These are phyloP conservation scores for Dactylellina parvicollis DNA, from an alignment of 2,329 filamentous ascomycete genomes.

Conservation along the genomic window DNA sequence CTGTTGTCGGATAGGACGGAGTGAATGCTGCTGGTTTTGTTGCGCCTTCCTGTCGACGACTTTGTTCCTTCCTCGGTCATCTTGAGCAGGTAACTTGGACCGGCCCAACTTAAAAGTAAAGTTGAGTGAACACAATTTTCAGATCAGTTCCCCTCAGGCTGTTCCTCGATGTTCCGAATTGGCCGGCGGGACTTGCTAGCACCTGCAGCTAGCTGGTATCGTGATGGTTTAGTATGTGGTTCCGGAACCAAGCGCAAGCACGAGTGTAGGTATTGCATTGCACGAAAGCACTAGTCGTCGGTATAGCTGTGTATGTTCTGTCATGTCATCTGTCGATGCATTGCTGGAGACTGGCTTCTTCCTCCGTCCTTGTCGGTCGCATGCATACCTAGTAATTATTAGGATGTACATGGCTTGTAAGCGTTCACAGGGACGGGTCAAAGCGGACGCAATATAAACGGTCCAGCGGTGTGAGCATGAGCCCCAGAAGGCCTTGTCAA, in stretches of 20 bases:
- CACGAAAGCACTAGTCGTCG: slow-evolving; percentile 37
- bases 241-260: slow-evolving; percentile 52
- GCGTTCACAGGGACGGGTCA: slow-evolving; percentile 51
- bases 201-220: slow-evolving; percentile 40
- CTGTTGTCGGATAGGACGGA: slow-evolving; percentile 48
- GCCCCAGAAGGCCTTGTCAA: slow-evolving; percentile 53
- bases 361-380: slow-evolving; percentile 49
- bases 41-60: slow-evolving; percentile 42
- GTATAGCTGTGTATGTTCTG: slow-evolving; percentile 43
- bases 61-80: slow-evolving; percentile 52
- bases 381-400: slow-evolving; percentile 52
- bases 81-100: slow-evolving; percentile 39
- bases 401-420: slow-evolving; percentile 51
- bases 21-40: slow-evolving; percentile 48
- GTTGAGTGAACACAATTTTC: slow-evolving; percentile 21
- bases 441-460: slow-evolving; percentile 55
- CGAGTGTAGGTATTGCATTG: slow-evolving; percentile 48
- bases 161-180: slow-evolving; percentile 47
- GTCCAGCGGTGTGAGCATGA: slow-evolving; percentile 51
- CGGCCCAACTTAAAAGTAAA: slow-evolving; percentile 50
- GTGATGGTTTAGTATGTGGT: slow-evolving; percentile 48
- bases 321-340: slow-evolving; percentile 53
- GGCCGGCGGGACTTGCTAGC: slow-evolving; percentile 44
- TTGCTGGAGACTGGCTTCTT: slow-evolving; percentile 36
- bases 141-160: slow-evolving; percentile 2